Evolutionary conservation across 208 protist genomes (phyloP).

Genomic region (Wallacemonas rigidus): DNA sequence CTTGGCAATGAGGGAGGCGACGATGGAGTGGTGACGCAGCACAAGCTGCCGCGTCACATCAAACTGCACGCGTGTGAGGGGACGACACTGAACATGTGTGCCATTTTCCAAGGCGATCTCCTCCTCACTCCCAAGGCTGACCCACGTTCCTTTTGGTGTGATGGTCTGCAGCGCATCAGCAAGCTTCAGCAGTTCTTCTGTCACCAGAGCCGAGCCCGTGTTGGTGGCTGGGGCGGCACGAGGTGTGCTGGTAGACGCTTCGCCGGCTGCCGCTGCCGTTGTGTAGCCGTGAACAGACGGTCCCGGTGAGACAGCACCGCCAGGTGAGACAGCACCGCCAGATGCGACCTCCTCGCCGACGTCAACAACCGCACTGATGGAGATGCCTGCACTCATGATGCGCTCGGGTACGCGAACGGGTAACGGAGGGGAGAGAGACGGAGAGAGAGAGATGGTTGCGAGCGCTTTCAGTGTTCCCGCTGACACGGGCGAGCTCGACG

Average conservation of each 20-base stretch:
- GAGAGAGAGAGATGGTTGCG: too few relatives aligned
- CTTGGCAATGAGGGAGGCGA: constrained; percentile 65
- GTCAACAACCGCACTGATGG: constrained; percentile 9
- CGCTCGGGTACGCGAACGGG: not conserved
- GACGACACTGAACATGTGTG: constrained; percentile 46
- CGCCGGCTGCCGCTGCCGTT: too few relatives aligned
- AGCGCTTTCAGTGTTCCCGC: too few relatives aligned
- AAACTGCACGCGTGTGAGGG: constrained; percentile 70
- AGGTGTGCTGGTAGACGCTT: not conserved
- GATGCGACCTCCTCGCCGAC: not conserved
- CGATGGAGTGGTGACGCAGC: constrained; percentile 44
- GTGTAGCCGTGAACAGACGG: too few relatives aligned
- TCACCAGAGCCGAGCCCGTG: constrained; percentile 37
- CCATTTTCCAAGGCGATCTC: constrained; percentile 72
- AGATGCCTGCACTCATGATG: not conserved
- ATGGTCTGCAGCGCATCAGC: constrained; percentile 62
- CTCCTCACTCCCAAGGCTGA: constrained; percentile 77
- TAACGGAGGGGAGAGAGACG: too few relatives aligned
- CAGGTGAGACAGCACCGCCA: too few relatives aligned
- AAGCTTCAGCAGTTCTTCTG: constrained; percentile 59
- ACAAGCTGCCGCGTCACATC: constrained; percentile 65
- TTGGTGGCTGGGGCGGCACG: not conserved
- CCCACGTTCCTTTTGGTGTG: constrained; percentile 70
- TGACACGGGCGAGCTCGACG: too few relatives aligned
- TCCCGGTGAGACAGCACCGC: too few relatives aligned